Evolutionary conservation across 2,329 filamentous ascomycete species (phyloP).

Genomic region (Hypoxylon sp.): DNA sequence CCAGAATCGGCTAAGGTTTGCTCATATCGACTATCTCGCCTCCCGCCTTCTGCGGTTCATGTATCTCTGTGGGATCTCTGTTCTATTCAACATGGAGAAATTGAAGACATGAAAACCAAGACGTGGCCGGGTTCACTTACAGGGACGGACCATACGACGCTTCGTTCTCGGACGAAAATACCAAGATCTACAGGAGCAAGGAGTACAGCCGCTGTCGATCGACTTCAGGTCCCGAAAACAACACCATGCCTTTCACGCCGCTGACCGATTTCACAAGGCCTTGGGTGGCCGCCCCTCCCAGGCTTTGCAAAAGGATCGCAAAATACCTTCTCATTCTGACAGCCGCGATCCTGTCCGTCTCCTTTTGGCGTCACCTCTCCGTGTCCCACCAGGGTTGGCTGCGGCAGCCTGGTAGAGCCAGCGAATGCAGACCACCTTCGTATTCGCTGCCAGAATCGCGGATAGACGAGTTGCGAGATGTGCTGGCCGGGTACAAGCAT

Average conservation of each 20-base stretch:
- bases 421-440: background rate
- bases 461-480: slow-evolving; percentile 43
- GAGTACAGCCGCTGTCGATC: background rate
- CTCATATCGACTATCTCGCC: background rate
- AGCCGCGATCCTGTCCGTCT: background rate
- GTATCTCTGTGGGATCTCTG: no score
- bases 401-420: background rate
- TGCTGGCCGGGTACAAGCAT: slow-evolving; percentile 53
- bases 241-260: slow-evolving; percentile 1
- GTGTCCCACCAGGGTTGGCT: background rate
- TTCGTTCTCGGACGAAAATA: background rate
- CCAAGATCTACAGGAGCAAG: slow-evolving; percentile 22
- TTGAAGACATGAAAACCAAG: background rate
- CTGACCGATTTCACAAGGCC: background rate
- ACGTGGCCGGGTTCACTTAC: background rate
- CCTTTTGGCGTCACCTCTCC: slow-evolving; percentile 4
- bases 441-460: slow-evolving; percentile 12
- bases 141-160: slow-evolving; percentile 4
- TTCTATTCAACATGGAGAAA: background rate
- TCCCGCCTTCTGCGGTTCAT: background rate
- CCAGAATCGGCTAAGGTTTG: background rate
- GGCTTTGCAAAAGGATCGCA: background rate
- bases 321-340: slow-evolving; percentile 9
- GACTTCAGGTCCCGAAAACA: slow-evolving; percentile 2
- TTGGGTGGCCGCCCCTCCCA: slow-evolving; percentile 6